These are phyloP conservation scores for Blumeria hordei DNA, from an alignment of 2,329 filamentous ascomycete species.

Conservation along the genomic window DNA sequence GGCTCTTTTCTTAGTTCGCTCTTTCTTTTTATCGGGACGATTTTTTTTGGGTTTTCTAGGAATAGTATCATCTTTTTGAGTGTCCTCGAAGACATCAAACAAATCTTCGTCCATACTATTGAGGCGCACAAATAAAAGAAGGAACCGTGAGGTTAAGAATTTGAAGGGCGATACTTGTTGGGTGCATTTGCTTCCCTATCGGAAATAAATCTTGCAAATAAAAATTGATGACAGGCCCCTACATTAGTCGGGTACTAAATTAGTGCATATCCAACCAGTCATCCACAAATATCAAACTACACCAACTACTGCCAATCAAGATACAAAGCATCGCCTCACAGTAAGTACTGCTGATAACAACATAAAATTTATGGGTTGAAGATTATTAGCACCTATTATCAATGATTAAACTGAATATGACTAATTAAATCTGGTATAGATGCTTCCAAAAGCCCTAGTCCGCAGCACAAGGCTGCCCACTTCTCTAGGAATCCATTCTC, in stretches of 20 bases:
- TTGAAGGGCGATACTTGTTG: too few relatives aligned
- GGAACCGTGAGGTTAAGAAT: too few relatives aligned
- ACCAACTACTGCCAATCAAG: not conserved
- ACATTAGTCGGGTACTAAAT: not conserved
- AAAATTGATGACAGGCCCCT: too few relatives aligned
- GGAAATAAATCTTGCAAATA: too few relatives aligned
- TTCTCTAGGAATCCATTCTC: slow-evolving; percentile 33
- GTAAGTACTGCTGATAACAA: not conserved
- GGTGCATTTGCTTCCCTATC: too few relatives aligned
- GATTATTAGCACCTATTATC: not conserved
- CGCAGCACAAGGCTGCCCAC: slow-evolving; percentile 42
- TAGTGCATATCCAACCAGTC: not conserved
- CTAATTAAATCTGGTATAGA: slow-evolving; percentile 24
- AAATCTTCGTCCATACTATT: slow-evolving; percentile 50
- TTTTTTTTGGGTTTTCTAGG: slow-evolving; percentile 16
- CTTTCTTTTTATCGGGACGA: slow-evolving; percentile 20
- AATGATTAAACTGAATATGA: not conserved
- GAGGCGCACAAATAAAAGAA: not conserved
- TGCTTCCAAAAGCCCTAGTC: slow-evolving; percentile 52
- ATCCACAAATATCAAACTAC: not conserved
- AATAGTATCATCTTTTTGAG: slow-evolving; percentile 20
- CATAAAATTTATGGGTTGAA: not conserved
- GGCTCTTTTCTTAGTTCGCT: slow-evolving; percentile 65
- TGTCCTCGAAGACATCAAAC: slow-evolving; percentile 61
- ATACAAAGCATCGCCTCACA: not conserved